Evolutionary conservation across 1,139 yeast species (phyloP).

Genomic region (Scheffersomyces lignicola): DNA sequence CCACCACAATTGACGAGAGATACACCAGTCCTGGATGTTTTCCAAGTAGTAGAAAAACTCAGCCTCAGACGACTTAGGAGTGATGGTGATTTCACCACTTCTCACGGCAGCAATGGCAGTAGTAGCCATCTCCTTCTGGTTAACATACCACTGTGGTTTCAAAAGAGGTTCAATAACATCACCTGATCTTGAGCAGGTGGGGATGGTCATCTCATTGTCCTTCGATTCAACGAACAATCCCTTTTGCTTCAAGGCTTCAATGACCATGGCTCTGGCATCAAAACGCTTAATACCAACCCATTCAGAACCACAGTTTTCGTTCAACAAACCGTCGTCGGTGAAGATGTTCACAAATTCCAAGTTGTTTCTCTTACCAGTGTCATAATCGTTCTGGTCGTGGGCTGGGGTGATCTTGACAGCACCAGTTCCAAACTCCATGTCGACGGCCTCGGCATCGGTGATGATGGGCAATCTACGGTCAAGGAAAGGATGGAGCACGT

Average conservation of each 20-base stretch:
- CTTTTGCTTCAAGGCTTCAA: constrained; percentile 72
- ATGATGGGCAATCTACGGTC: constrained; percentile 85
- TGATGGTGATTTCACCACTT: constrained; percentile 75
- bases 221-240: constrained; percentile 80
- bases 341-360: constrained; percentile 86
- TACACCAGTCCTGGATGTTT: constrained; percentile 99
- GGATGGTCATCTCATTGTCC: constrained; percentile 95
- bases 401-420: constrained; percentile 99
- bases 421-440: constrained; percentile 99
- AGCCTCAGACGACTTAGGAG: constrained; percentile 86
- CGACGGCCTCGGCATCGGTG: constrained; percentile 90
- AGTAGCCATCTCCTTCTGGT: constrained; percentile 85
- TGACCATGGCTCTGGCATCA: constrained; percentile 86
- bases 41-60: constrained; percentile 97
- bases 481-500: constrained; percentile 85
- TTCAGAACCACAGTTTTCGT: constrained; percentile 86
- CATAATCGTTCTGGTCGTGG: constrained; percentile 96
- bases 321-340: constrained; percentile 89
- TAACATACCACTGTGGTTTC: constrained; percentile 99
- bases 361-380: constrained; percentile 91
- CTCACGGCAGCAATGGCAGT: constrained; percentile 86
- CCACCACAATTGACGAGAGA: constrained; percentile 99
- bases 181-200: constrained; percentile 93
- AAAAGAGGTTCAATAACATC: constrained; percentile 94
- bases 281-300: constrained; percentile 91